Conservation (phyloP, 495 filamentous ascomycete species). For the Penicillium arizonense region DNA sequence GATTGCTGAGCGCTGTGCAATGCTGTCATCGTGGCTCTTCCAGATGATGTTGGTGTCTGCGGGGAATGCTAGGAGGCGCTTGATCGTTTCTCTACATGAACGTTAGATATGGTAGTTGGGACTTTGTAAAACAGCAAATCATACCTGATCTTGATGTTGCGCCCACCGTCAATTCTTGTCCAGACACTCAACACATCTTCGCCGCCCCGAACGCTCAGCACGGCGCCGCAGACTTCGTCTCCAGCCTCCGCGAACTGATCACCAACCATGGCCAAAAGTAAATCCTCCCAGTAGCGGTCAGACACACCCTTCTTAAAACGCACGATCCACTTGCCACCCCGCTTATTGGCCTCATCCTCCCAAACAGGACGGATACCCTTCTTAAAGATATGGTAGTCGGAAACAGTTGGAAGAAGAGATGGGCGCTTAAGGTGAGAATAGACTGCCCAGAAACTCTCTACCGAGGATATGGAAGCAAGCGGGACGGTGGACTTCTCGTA, state of each 20-base stretch:
- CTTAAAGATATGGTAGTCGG: conserved; percentile 98
- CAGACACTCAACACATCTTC: conserved; percentile 98
- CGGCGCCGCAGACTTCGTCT: conserved; percentile 92
- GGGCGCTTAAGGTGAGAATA: conserved; percentile 90
- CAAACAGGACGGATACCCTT: conserved; percentile 95
- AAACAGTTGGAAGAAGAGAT: conserved; percentile 83
- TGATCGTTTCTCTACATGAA: conserved; percentile 77
- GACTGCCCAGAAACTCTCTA: conserved; percentile 89
- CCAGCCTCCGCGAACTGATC: conserved; percentile 93
- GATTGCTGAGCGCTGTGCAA: conserved; percentile 76
- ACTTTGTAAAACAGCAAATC: conserved; percentile 10
- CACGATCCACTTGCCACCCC: conserved; percentile 96
- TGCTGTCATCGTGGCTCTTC: conserved; percentile 86
- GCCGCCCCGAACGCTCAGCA: conserved; percentile 89
- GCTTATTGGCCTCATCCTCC: conserved; percentile 97
- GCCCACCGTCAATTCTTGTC: conserved; percentile 87
- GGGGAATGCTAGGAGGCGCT: conserved; percentile 80
- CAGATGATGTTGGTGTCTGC: conserved; percentile 87
- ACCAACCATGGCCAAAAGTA: conserved; percentile 85
- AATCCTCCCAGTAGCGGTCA: conserved; percentile 97
- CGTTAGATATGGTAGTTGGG: neutral
- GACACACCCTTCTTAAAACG: conserved; percentile 93
- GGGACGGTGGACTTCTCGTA: conserved; percentile 95
- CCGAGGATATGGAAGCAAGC: conserved; percentile 76
- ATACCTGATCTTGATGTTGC: conserved; percentile 96